These are phyloP conservation scores for Tylopilus felleus DNA, from an alignment of 768 basidiomycete species.

Conservation along the genomic window DNA sequence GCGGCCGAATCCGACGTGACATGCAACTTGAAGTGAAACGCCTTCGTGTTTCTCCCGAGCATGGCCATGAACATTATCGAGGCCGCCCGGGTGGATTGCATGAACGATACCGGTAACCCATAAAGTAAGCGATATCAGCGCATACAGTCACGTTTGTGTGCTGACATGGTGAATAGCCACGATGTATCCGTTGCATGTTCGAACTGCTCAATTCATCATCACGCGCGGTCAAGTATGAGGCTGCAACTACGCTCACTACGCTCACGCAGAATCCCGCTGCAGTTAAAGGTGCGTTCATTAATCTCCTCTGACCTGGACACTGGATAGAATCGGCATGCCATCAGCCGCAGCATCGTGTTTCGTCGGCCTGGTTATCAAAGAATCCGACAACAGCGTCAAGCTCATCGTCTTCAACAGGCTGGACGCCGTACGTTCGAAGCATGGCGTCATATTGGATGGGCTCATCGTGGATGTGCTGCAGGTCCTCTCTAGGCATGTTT, in stretches of 20 bases:
- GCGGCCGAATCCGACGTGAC: slow-evolving; percentile 94
- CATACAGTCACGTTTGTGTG: neutral
- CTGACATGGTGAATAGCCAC: slow-evolving; percentile 48
- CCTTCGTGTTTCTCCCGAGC: slow-evolving; percentile 89
- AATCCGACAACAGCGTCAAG: slow-evolving; percentile 37
- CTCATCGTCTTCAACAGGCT: no score
- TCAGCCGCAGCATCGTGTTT: slow-evolving; percentile 86
- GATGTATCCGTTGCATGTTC: slow-evolving; percentile 91
- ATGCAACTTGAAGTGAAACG: slow-evolving; percentile 96
- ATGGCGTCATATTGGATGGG: no score
- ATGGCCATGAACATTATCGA: slow-evolving; percentile 90
- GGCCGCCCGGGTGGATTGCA: slow-evolving; percentile 86
- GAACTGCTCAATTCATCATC: slow-evolving; percentile 87
- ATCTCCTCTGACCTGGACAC: neutral
- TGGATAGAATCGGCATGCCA: neutral
- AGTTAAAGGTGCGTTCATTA: slow-evolving; percentile 67
- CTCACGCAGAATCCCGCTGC: slow-evolving; percentile 95
- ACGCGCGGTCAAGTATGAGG: slow-evolving; percentile 96
- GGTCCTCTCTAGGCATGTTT: no score
- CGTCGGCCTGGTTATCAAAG: slow-evolving; percentile 87
- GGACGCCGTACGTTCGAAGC: no score
- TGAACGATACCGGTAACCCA: slow-evolving; percentile 79
- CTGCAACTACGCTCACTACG: slow-evolving; percentile 90
- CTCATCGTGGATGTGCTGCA: no score
- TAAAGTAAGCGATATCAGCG: slow-evolving; percentile 49